A percentile compares a stretch with the other conserved stretches of the same genome.
Evolutionary conservation across 176 grass and related monocot genomes (phyloP).

Genomic region (Luzula sylvatica): DNA sequence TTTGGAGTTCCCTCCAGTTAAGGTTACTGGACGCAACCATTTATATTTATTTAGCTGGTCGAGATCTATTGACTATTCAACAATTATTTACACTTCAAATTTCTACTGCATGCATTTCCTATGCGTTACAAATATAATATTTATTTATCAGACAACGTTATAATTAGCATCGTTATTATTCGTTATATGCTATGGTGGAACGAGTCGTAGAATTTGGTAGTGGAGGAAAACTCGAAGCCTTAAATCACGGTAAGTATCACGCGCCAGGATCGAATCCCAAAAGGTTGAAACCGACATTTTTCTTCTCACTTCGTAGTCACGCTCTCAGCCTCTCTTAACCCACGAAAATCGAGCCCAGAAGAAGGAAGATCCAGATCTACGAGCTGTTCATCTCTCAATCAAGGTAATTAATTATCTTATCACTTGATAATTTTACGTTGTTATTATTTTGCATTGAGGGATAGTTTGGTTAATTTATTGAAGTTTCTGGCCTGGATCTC

Average conservation of each 20-base stretch:
- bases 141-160: no score
- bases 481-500: neutral
- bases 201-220: neutral
- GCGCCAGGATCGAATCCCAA: neutral
- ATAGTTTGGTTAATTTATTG: neutral
- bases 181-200: no score
- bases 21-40: neutral
- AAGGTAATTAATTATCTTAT: conserved; percentile 6
- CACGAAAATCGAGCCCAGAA: neutral
- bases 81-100: neutral
- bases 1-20: neutral
- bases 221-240: neutral
- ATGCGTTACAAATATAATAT: no score
- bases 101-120: neutral
- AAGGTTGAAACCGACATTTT: neutral
- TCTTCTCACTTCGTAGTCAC: neutral
- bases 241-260: neutral
- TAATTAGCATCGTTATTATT: no score
- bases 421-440: neutral
- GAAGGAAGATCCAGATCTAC: conserved; percentile 10
- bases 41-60: conserved; percentile 1
- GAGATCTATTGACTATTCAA: neutral
- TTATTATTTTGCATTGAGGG: neutral
- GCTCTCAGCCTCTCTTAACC: neutral
- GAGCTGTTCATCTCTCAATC: conserved; percentile 2